These are phyloP conservation scores for Entophlyctis luteolus DNA, from an alignment of 192 early-diverging fungal genomes.

Conservation along the genomic window DNA sequence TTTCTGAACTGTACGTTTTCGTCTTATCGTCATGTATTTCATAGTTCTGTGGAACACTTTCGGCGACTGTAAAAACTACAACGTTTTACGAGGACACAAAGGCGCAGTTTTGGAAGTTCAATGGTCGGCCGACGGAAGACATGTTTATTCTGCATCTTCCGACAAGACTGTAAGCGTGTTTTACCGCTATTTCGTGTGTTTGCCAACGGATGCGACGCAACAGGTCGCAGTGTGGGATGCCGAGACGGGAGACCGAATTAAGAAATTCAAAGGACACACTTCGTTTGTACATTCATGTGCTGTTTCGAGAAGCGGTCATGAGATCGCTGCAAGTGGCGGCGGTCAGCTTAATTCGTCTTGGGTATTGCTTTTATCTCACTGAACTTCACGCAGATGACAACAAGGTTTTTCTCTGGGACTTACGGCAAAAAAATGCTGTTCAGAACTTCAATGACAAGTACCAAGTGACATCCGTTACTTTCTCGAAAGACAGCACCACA, in stretches of 20 bases:
- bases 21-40: slow-evolving; percentile 52
- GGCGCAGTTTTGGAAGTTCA: slow-evolving; percentile 81
- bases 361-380: background rate
- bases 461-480: slow-evolving; percentile 73
- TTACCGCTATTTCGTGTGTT: background rate
- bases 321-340: slow-evolving; percentile 72
- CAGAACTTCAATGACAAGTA: slow-evolving; percentile 35
- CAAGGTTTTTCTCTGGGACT: slow-evolving; percentile 56
- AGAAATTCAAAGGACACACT: slow-evolving; percentile 75
- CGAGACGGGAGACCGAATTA: slow-evolving; percentile 74
- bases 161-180: slow-evolving; percentile 51
- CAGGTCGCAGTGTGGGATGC: slow-evolving; percentile 74
- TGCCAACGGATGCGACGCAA: background rate
- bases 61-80: slow-evolving; percentile 87
- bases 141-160: slow-evolving; percentile 77
- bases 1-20: background rate
- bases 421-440: slow-evolving; percentile 37
- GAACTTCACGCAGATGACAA: slow-evolving; percentile 69
- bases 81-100: slow-evolving; percentile 79
- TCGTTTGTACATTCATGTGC: slow-evolving; percentile 79
- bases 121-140: slow-evolving; percentile 79
- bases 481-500: slow-evolving; percentile 68
- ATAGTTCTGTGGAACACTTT: slow-evolving; percentile 80
- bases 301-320: slow-evolving; percentile 63
- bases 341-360: background rate